These are phyloP conservation scores for Orobanche coerulescens DNA, from an alignment of 257 asterid genomes.

Conservation along the genomic window DNA sequence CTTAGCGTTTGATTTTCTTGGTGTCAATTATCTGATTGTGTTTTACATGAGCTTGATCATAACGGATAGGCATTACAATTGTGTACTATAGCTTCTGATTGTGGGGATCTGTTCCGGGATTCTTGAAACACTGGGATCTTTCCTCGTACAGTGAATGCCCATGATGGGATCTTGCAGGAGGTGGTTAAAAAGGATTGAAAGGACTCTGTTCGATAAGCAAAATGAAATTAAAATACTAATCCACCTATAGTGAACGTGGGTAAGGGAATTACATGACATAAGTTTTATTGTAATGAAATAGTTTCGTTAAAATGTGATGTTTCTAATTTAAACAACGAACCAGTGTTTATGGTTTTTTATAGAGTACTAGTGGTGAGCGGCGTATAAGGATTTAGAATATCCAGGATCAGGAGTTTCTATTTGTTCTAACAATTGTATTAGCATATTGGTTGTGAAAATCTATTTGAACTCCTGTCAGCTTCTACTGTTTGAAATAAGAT, in stretches of 20 bases:
- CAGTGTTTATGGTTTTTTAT: not conserved
- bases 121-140: not conserved
- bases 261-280: not conserved
- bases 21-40: conserved; percentile 4
- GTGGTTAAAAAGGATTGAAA: not conserved
- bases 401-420: not conserved
- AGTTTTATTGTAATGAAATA: not conserved
- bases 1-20: not conserved
- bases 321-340: not conserved
- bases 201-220: not conserved
- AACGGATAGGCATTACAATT: not conserved
- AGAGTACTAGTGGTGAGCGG: not conserved
- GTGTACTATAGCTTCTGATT: conserved; percentile 11
- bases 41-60: conserved; percentile 22
- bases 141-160: not conserved
- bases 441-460: not conserved
- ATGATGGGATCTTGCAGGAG: not conserved
- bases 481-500: not conserved
- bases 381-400: not conserved
- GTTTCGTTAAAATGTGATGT: not conserved
- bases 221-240: not conserved
- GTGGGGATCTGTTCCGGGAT: not conserved
- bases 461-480: too few species aligned
- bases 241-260: not conserved
- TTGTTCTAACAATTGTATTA: not conserved